Percentiles rank a stretch among this genome's conserved stretches.
These are phyloP conservation scores for Aspergillus novoparasiticus DNA, from an alignment of 2,329 filamentous ascomycete species.

Conservation along the genomic window DNA sequence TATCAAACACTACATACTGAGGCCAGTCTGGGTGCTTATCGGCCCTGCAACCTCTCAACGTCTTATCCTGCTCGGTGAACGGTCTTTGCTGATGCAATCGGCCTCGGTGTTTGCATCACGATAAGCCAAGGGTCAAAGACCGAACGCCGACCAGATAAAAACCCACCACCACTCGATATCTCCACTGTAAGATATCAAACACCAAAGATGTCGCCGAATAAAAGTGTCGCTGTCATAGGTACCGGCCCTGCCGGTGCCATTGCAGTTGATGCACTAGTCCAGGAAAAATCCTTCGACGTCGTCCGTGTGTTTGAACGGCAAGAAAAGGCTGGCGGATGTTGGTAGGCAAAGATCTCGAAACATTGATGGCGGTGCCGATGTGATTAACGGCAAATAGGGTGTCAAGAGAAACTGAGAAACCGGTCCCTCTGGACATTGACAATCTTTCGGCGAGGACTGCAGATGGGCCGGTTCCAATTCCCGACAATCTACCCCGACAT, in stretches of 20 bases:
- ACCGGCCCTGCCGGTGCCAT: conserved; percentile 64
- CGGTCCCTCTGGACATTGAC: conserved; percentile 49
- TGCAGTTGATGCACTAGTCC: conserved; percentile 60
- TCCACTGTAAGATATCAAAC: not conserved
- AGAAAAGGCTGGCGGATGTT: conserved; percentile 62
- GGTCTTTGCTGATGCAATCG: conserved; percentile 16
- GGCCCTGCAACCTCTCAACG: not conserved
- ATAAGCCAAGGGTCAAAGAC: conserved; percentile 1
- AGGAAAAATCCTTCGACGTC: conserved; percentile 60
- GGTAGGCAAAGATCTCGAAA: conserved; percentile 45
- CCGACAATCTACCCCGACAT: conserved; percentile 51
- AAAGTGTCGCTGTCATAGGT: conserved; percentile 61
- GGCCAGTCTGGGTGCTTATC: too few relatives aligned
- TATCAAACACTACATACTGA: not conserved
- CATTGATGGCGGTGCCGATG: not conserved
- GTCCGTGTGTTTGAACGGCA: conserved; percentile 66
- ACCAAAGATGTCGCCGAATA: conserved; percentile 21
- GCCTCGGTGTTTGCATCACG: conserved; percentile 11
- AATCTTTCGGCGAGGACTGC: conserved; percentile 53
- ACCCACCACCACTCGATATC: not conserved
- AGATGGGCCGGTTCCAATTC: conserved; percentile 53
- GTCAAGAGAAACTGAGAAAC: conserved; percentile 38
- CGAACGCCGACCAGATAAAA: not conserved
- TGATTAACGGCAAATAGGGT: conserved; percentile 25
- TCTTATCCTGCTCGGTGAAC: not conserved